These are phyloP conservation scores for Acanthamoeba divionensis DNA, from an alignment of 208 protist genomes.

Conservation along the genomic window DNA sequence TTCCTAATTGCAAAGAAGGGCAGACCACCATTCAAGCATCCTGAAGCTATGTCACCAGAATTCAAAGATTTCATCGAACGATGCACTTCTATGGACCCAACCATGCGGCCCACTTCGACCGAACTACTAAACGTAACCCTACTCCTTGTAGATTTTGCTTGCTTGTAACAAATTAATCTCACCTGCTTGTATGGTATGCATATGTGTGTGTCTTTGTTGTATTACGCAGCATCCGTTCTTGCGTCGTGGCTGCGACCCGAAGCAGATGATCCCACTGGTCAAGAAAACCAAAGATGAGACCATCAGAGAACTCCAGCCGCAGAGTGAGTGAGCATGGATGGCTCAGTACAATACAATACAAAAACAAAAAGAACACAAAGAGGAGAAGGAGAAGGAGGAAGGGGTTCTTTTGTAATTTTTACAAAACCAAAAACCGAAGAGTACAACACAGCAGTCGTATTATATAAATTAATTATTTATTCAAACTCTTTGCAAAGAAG, in stretches of 20 bases:
- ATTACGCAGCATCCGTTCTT: conserved; percentile 30
- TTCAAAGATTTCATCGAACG: conserved; percentile 47
- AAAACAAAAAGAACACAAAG: too few species aligned
- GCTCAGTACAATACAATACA: too few species aligned
- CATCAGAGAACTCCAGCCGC: too few species aligned
- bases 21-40: conserved; percentile 33
- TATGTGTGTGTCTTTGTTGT: neutral
- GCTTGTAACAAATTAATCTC: neutral
- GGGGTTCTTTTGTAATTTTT: too few species aligned
- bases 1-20: conserved; percentile 46
- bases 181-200: neutral
- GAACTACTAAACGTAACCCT: neutral
- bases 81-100: conserved; percentile 9
- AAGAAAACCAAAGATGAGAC: conserved; percentile 19
- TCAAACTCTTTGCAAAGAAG: too few species aligned
- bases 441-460: too few species aligned
- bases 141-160: neutral
- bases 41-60: conserved; percentile 6
- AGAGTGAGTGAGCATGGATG: too few species aligned
- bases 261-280: neutral
- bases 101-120: neutral
- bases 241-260: neutral
- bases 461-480: too few species aligned
- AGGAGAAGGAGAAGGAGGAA: too few species aligned
- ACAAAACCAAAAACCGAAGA: too few species aligned